Base-by-base conservation (phyloP, 805 yeast species). In the Saccharomycopsis amapae region DNA sequence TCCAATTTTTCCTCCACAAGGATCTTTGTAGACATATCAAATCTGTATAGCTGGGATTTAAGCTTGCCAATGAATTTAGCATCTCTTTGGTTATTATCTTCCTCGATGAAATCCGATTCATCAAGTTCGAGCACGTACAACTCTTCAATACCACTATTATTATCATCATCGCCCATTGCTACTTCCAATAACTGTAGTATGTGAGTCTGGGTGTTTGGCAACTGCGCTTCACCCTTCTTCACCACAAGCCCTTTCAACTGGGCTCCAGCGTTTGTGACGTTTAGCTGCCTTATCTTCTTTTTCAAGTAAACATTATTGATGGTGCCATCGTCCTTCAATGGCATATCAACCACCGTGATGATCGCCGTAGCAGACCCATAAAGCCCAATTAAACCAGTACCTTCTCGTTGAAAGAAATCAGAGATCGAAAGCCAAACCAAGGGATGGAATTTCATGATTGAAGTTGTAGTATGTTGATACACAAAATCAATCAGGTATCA, bases 391-490 rank as follows among this genome's bases (percentile, higher is more conserved):
- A 37, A 22, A 18, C 25, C 25, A 4, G 25, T 10, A 4, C 41
- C 46, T 7, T 25, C 5, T 18, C 49, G 23, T 20, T 33, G 33
- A 13, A 34, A 12, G 23, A 25, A 40, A 18, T 45, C 49, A 20
- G 44, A 23, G 15, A 45, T 35, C 4, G 28, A 17, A 6, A 45
- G 31, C 43, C 43, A 45, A 13, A 35, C 44, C 20, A 40, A 35
- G 12, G 49, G 49, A 24, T 45, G 49, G 9, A 45, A 17, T 10
- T 26, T 45, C 46, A 43, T 43, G 12, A 13, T 38, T 10, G 13
- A 3, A 12, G 17, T 37, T n/a, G n/a, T n/a, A n/a, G n/a, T n/a
- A n/a, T n/a, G n/a, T n/a, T n/a, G n/a, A n/a, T n/a, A n/a, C n/a
- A n/a, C n/a, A n/a, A n/a, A n/a, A n/a, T n/a, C n/a, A n/a, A n/a